Base-by-base conservation (phyloP, 2,329 filamentous ascomycete species). In the Exophiala bonariae region DNA sequence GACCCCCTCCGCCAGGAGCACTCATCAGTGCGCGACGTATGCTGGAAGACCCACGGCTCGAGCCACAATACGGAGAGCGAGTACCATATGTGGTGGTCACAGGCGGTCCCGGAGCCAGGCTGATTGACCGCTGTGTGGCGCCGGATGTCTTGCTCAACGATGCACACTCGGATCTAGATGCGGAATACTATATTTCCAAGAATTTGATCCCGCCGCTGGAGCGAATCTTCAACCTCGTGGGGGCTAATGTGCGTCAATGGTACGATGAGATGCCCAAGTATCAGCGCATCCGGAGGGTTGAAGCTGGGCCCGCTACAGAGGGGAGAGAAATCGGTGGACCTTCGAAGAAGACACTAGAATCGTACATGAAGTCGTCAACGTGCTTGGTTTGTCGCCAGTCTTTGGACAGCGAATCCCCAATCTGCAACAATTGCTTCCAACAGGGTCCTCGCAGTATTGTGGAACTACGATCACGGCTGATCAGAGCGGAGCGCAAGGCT, bases 251-350 rank as follows among this genome's bases (percentile, higher is more conserved):
- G 0, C 75, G 87, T 14, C 79, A 82, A 49, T 99, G 93, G 93
- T 97, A 90, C 62, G 89, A 96, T 54, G 90, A 96, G 68, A 95
- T 97, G 89, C 92, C 92, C 36, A 96, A 95, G 65, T 77, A 93
- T 16, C 87, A 90, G 62, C 83, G 86, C 7, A 81, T 92, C 36
- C 79, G 85, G 20, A 80, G 79, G 44, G 69, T 88, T n/a, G 75
- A 78, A 48, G 62, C 62, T 7, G 59, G 62, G 52, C 65, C 45
- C 33, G 65, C 58, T 2, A 56, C 61, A 52, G 61, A 47, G 11
- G 49, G 40, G 44, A 61, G 41, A 32, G 37, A 62, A 64, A 47
- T 60, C 62, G 59, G 57, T 58, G n/a, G n/a, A n/a, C 51, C 60
- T n/a, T 69, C 69, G 59, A 85, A 79, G 62, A 86, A 81, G 65